These are phyloP conservation scores for Colletotrichum agaves DNA, from an alignment of 2,329 filamentous ascomycete species.

Conservation along the genomic window DNA sequence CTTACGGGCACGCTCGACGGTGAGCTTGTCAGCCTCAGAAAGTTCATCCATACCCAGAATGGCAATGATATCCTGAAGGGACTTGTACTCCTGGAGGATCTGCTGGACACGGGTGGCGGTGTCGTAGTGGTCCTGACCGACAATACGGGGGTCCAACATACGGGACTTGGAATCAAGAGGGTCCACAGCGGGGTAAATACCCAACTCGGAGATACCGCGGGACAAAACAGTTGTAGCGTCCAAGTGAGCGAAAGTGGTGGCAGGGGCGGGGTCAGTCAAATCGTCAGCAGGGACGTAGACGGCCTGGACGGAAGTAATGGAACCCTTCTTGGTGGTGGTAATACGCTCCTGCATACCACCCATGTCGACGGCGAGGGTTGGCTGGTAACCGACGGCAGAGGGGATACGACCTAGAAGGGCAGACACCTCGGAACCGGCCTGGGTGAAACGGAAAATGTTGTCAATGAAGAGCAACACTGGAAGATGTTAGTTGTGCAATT, in stretches of 20 bases:
- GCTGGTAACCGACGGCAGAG: conserved; percentile 99
- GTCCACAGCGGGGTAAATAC: conserved; percentile 99
- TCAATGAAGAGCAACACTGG: conserved; percentile 98
- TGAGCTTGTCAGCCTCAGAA: conserved; percentile 99
- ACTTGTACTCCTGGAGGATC: conserved; percentile 99
- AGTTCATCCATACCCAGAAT: conserved; percentile 99
- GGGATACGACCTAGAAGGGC: conserved; percentile 99
- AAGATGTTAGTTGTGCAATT: conserved; percentile 41
- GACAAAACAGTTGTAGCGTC: conserved; percentile 99
- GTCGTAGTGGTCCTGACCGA: conserved; percentile 97
- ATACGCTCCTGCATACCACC: conserved; percentile 99
- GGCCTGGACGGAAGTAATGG: conserved; percentile 99
- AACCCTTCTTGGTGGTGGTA: conserved; percentile 99
- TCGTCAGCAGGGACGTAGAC: conserved; percentile 99
- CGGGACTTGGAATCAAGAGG: conserved; percentile 99
- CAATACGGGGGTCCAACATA: conserved; percentile 99
- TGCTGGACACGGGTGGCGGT: conserved; percentile 96
- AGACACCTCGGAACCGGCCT: conserved; percentile 99
- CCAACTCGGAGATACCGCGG: conserved; percentile 99
- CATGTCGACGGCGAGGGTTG: conserved; percentile 98
- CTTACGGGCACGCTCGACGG: conserved; percentile 99
- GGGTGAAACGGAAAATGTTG: conserved; percentile 99
- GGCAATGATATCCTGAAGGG: conserved; percentile 99
- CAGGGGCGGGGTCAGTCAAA: conserved; percentile 99
- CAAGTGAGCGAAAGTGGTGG: conserved; percentile 99